phyloP scores from a whole-genome alignment of 2,329 filamentous ascomycete species.

The Cladophialophora carrionii region DNA sequence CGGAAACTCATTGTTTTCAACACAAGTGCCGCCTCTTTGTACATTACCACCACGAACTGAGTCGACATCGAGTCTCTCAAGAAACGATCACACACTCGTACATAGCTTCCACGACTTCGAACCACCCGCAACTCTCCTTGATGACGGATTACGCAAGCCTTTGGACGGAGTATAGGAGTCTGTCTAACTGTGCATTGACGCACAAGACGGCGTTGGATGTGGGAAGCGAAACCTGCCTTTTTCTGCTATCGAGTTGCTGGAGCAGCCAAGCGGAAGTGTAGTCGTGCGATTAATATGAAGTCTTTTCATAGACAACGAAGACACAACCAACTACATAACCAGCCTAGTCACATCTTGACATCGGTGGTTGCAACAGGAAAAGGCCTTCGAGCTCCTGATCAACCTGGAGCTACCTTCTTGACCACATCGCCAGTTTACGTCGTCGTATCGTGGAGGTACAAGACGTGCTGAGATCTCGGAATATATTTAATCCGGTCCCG shows the following conservation, averaged over 20 bases:
- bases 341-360: not conserved
- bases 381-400: not conserved
- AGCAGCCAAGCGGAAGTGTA: not conserved
- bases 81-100: not conserved
- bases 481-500: not conserved
- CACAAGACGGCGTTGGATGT: not conserved
- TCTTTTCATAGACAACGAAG: not conserved
- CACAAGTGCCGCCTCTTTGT: not conserved
- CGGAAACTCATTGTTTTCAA: not conserved
- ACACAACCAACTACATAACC: not conserved
- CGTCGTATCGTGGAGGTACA: too few relatives aligned
- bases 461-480: too few relatives aligned
- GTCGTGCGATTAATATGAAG: not conserved
- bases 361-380: not conserved
- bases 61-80: not conserved
- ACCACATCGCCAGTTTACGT: too few relatives aligned
- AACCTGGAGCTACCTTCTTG: not conserved
- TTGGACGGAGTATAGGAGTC: not conserved
- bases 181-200: not conserved
- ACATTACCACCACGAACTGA: not conserved
- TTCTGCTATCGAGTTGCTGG: not conserved
- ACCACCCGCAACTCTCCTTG: not conserved
- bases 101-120: not conserved
- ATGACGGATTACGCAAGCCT: not conserved
- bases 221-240: not conserved